Evolutionary conservation across 2,329 filamentous ascomycete genomes (phyloP).

Genomic region (Trichoderma sp.): DNA sequence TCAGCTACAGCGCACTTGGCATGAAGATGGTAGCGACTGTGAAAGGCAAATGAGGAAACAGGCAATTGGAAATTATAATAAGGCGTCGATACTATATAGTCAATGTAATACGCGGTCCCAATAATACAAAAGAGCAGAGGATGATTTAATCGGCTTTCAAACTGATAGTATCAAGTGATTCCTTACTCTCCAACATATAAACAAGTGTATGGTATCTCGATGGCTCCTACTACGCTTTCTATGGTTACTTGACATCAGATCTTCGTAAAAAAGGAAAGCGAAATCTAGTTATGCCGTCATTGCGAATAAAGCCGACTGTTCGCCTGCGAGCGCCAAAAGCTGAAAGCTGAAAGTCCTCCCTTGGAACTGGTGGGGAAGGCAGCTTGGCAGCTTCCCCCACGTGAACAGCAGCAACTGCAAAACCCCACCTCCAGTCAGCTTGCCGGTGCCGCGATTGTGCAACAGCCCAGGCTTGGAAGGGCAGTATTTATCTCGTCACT

Average conservation of each 20-base stretch:
- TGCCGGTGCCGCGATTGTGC: slow-evolving; percentile 16
- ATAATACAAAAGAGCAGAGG: neutral
- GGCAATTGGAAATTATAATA: no score
- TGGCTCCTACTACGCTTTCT: neutral
- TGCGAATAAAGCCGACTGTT: neutral
- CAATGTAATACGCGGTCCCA: neutral
- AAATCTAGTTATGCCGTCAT: neutral
- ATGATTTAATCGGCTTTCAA: neutral
- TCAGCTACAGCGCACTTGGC: neutral
- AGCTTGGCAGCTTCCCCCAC: neutral
- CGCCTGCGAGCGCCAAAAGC: neutral
- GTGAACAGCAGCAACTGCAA: slow-evolving; percentile 23
- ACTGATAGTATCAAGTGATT: neutral
- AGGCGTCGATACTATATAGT: neutral
- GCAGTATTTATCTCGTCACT: slow-evolving; percentile 15
- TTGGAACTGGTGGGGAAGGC: slow-evolving; percentile 21
- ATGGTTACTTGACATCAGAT: neutral
- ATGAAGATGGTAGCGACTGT: neutral
- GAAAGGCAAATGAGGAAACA: neutral
- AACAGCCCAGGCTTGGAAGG: neutral
- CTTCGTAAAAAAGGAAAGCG: neutral
- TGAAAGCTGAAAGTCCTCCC: neutral
- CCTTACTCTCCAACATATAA: no score
- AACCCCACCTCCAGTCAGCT: neutral
- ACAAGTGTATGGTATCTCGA: neutral